Evolutionary conservation across 805 yeast genomes (phyloP), one percentile per base, ranked within the genome.

Genomic region (Barnettozyma populi): DNA sequence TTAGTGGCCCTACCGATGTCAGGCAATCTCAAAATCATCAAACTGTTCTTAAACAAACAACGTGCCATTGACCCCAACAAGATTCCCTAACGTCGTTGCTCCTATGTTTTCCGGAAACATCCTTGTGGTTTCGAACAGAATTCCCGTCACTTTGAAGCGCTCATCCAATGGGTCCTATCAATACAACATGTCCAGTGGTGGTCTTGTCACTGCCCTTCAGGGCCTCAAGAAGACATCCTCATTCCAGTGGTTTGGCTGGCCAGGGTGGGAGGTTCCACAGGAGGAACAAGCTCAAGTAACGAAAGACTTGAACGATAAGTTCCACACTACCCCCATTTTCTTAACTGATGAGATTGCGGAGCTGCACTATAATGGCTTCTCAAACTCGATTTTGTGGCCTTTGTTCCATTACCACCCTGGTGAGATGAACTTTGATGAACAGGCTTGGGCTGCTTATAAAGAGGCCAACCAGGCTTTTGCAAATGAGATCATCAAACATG

Each of bases 221-320:
- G 98, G 98, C 1, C 70, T 94, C 46, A 88, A 88, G 65, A 86
- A 86, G 60, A 69, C 83, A 3, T 80, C 88, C 9, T 83, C 85
- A 43, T 90, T 90, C 68, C 94, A 90, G 63, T 94, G 99, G 99
- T 82, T 87, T 60, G 99, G 99, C 14, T 94, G 99, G 99, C 96
- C 98, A 2, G 95, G 92, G 10, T 68, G 90, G 61, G 96, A 90
- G 57, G 76, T 94, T 5, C 95, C 95, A 2, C 86, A 75, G 23
- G 75, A 74, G 39, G 96, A 90, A 53, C 83, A 84, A 61, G 78
- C 68, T 0, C 70, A 71, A 48, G 95, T 94, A 47, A 80, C 80
- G 49, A 62, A 68, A 19, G 96, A 90, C 54, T 71, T 94, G 49
- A 73, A 75, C 63, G 78, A 77, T 31, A 82, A 88, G 62, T 94